phyloP scores from a whole-genome alignment of 176 grass and related monocot species.

The Themeda triandra region DNA sequence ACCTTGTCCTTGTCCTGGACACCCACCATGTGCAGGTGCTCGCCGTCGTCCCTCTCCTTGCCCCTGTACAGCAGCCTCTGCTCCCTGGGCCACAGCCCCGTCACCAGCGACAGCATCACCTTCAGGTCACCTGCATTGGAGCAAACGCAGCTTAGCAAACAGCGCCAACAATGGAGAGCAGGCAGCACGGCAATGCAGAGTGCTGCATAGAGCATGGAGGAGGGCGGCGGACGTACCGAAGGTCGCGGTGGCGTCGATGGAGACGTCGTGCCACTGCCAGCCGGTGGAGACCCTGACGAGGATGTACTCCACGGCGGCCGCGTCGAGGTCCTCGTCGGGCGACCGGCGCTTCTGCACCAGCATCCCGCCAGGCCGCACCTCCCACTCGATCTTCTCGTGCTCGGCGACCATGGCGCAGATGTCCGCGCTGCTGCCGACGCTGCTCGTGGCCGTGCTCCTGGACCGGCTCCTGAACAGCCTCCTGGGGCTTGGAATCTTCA shows the following conservation, averaged over 20 bases:
- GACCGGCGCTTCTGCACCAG: slow-evolving; percentile 69
- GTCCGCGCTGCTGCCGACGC: slow-evolving; percentile 19
- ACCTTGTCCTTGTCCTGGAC: slow-evolving; percentile 85
- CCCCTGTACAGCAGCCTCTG: slow-evolving; percentile 86
- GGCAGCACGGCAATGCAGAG: background rate
- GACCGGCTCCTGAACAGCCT: slow-evolving; percentile 71
- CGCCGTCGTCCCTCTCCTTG: slow-evolving; percentile 73
- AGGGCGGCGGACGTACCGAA: slow-evolving; percentile 40
- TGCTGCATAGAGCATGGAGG: background rate
- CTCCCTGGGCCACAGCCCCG: slow-evolving; percentile 76
- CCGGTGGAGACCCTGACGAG: slow-evolving; percentile 42
- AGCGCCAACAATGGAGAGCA: background rate
- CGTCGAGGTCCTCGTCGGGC: slow-evolving; percentile 31
- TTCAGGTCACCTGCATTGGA: slow-evolving; percentile 71
- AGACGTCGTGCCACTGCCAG: slow-evolving; percentile 65
- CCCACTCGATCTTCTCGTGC: slow-evolving; percentile 67
- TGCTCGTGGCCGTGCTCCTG: slow-evolving; percentile 21
- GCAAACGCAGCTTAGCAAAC: too few relatives aligned
- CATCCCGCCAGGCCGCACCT: slow-evolving; percentile 78
- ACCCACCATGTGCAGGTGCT: slow-evolving; percentile 89
- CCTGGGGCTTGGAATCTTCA: slow-evolving; percentile 72
- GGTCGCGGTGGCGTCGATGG: slow-evolving; percentile 67
- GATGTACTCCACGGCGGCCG: slow-evolving; percentile 32
- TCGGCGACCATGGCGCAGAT: slow-evolving; percentile 41
- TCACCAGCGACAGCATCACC: slow-evolving; percentile 57